phyloP scores from a whole-genome alignment of 208 protist species.

The Naegleria gruberi region DNA sequence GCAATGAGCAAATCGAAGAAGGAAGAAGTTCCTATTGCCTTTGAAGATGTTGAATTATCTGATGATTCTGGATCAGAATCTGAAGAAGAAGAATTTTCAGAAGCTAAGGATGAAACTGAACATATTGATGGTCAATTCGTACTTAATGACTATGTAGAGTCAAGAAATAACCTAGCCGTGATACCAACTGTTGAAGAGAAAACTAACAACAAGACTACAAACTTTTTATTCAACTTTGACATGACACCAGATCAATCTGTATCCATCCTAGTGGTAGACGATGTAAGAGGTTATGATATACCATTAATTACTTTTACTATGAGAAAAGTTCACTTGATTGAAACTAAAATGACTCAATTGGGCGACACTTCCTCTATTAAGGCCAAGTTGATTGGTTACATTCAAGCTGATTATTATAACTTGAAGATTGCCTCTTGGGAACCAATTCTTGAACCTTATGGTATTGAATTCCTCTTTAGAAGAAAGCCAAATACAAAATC shows the following conservation, averaged over 20 bases:
- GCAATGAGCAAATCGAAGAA: neutral
- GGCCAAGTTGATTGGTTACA: neutral
- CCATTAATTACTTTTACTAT: neutral
- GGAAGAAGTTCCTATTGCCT: neutral
- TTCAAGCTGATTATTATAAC: conserved; percentile 15
- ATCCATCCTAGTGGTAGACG: neutral
- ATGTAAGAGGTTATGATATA: conserved; percentile 5
- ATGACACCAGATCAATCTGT: neutral
- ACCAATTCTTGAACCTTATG: conserved; percentile 12
- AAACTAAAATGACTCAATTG: neutral
- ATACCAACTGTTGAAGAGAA: neutral
- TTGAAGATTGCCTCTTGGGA: conserved; percentile 3
- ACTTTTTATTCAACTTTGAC: neutral
- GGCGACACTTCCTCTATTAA: neutral
- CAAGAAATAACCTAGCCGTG: neutral
- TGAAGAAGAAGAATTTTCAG: neutral
- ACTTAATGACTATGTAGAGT: neutral
- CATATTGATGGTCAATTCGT: neutral
- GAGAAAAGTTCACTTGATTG: neutral
- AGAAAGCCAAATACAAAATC: neutral
- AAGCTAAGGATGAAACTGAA: neutral
- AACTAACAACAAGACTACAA: neutral
- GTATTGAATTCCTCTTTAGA: neutral
- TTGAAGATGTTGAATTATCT: neutral
- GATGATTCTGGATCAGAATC: too few relatives aligned